Conservation (phyloP, 805 yeast species). For the Yamadazyma phyllophila region DNA sequence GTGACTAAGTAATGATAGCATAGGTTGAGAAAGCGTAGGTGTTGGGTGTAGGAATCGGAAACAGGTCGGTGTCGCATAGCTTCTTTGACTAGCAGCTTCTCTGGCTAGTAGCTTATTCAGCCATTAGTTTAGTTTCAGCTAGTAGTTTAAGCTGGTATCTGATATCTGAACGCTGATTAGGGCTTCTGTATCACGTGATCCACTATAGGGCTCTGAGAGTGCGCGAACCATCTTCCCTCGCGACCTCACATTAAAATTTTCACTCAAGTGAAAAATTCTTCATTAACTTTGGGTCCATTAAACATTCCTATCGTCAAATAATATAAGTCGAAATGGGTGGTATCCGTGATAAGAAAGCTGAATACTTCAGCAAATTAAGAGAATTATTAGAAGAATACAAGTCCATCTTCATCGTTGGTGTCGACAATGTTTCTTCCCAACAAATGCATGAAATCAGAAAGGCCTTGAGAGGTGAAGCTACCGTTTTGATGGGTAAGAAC, state of each 20-base stretch:
- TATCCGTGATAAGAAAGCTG: conserved; percentile 94
- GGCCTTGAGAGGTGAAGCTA: conserved; percentile 91
- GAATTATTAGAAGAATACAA: conserved; percentile 94
- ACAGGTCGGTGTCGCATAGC: too few relatives aligned
- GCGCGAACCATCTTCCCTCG: background rate
- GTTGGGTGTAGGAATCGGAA: background rate
- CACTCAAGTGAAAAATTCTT: conserved; percentile 7
- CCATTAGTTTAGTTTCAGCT: too few relatives aligned
- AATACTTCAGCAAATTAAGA: conserved; percentile 94
- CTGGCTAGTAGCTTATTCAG: too few relatives aligned
- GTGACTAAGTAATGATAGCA: conserved; percentile 61
- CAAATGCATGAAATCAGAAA: conserved; percentile 99
- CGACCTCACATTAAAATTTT: background rate
- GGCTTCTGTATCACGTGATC: conserved; percentile 4
- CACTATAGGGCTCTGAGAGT: conserved; percentile 8
- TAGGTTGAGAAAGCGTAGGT: background rate
- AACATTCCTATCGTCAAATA: conserved; percentile 81
- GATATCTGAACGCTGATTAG: too few relatives aligned
- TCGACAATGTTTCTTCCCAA: conserved; percentile 99
- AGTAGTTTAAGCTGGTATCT: too few relatives aligned
- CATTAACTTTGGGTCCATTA: conserved; percentile 54
- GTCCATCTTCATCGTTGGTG: conserved; percentile 98
- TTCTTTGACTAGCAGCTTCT: too few relatives aligned
- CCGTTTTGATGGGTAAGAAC: conserved; percentile 99
- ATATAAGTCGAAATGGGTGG: conserved; percentile 98